Evolutionary conservation across 2,329 filamentous ascomycete genomes (phyloP), one percentile per base, ranked within the genome.

Genomic region (Aspergillus jensenii): DNA sequence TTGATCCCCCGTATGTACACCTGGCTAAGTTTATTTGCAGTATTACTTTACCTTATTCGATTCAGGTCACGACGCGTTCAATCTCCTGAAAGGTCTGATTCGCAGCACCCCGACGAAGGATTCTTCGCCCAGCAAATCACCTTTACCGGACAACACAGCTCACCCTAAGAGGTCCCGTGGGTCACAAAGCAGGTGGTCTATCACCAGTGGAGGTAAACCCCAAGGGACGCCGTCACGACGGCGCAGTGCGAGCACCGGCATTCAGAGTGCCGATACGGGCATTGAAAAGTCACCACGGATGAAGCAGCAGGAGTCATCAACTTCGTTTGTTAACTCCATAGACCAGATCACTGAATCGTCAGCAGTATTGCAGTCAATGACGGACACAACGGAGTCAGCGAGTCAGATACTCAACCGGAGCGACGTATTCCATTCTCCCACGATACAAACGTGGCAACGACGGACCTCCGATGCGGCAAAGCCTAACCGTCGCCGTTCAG

Each of bases 41-140:
- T 97, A 98, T 72, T 98, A 96, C 73, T 98, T 99, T 74, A 95
- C 93, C 0, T 98, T 98, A 76, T 96, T 97, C 72, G 89, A 86
- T 65, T 88, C 88, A 62, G 92, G 92, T 6, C 87, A 90, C 67
- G 90, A 96, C 67, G 93, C 91, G 14, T 85, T 96, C 62, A 86
- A 88, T 50, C 84, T 95, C 2, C 80, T 99, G 52, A 90, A 86
- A 61, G 84, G 86, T 43, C 79, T 96, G 53, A 83, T 92, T 9
- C 87, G 90, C 49, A 86, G 88, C 62, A 83, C 85, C 23, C 78
- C 84, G 55, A 74, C 79, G 50, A 74, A 80, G 39, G 68, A 76
- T 19, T 76, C 71, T 2, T 67, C 72, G 43, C 65, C 67, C 21
- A 27, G 51, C 23, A 52, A 68, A 23, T 64, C 69, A 4, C 58